A percentile compares a stretch with the other conserved stretches of the same genome.
phyloP scores from a whole-genome alignment of 2,329 filamentous ascomycete species.

The Orbilia blumenaviensis region DNA sequence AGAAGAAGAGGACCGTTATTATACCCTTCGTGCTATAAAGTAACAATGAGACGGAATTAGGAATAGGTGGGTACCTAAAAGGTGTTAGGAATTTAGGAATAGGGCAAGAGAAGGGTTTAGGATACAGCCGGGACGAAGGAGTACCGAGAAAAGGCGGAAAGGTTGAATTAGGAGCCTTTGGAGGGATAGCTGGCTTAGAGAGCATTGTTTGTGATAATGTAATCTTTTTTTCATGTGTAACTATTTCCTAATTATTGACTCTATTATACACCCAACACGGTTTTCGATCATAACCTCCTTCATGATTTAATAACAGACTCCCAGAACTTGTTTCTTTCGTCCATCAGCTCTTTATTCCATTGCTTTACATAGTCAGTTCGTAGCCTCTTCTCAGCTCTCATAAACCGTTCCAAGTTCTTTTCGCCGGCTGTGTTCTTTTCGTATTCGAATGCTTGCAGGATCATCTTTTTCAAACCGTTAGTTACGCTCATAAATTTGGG shows the following conservation, averaged over 20 bases:
- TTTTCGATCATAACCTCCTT: background rate
- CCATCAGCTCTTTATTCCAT: slow-evolving; percentile 40
- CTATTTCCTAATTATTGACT: background rate
- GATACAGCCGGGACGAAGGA: background rate
- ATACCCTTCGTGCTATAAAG: slow-evolving; percentile 74
- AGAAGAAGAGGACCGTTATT: slow-evolving; percentile 88
- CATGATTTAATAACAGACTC: background rate
- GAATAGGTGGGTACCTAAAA: no score
- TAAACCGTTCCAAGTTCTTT: slow-evolving; percentile 33
- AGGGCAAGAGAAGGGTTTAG: background rate
- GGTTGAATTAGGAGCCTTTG: background rate
- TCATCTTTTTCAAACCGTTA: slow-evolving; percentile 29
- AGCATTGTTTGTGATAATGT: slow-evolving; percentile 1
- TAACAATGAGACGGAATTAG: no score
- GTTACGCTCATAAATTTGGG: no score
- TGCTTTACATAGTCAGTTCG: slow-evolving; percentile 35
- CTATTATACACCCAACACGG: background rate
- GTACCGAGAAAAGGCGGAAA: background rate
- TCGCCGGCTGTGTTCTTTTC: slow-evolving; percentile 35
- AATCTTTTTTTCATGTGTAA: background rate
- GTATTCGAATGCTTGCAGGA: slow-evolving; percentile 45
- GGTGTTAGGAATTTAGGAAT: background rate
- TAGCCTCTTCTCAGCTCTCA: slow-evolving; percentile 25
- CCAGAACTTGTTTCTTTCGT: slow-evolving; percentile 35
- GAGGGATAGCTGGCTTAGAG: background rate